A percentile compares a stretch with the other conserved stretches of the same genome.
Evolutionary conservation across 306 rosid species (phyloP).

Genomic region (Ochetophila trinervis): DNA sequence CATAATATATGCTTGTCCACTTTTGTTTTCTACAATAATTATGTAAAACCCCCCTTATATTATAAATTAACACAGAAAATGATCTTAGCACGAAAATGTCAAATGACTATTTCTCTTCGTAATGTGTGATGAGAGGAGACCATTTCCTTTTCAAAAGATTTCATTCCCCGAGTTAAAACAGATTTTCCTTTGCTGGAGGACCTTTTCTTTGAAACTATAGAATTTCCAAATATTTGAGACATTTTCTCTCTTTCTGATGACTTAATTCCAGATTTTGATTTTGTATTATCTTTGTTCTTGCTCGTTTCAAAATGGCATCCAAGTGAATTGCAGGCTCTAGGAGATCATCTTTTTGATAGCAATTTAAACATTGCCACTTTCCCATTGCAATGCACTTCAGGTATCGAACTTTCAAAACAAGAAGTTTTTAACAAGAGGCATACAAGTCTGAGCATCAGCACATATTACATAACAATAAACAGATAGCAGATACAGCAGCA

Average conservation of each 20-base stretch:
- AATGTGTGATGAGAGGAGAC: slow-evolving; percentile 41
- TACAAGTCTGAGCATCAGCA: slow-evolving; percentile 3
- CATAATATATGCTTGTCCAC: neutral
- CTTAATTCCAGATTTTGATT: slow-evolving; percentile 57
- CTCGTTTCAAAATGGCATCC: slow-evolving; percentile 81
- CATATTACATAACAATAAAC: slow-evolving; percentile 15
- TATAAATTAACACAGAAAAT: too few relatives aligned
- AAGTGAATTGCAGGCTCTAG: slow-evolving; percentile 51
- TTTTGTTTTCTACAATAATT: neutral
- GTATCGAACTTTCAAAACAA: slow-evolving; percentile 27
- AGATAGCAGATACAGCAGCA: slow-evolving; percentile 2
- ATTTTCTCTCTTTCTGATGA: slow-evolving; percentile 59
- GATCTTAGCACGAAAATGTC: too few relatives aligned
- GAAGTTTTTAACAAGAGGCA: slow-evolving; percentile 16
- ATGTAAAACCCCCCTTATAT: too few relatives aligned
- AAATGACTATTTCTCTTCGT: too few relatives aligned
- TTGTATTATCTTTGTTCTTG: slow-evolving; percentile 70
- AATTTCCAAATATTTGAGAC: slow-evolving; percentile 72
- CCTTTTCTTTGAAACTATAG: slow-evolving; percentile 75
- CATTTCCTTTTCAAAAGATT: slow-evolving; percentile 42
- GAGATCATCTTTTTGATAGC: slow-evolving; percentile 66
- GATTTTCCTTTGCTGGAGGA: slow-evolving; percentile 79
- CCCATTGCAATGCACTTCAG: slow-evolving; percentile 89
- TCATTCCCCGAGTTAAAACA: slow-evolving; percentile 43
- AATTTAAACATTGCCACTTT: slow-evolving; percentile 91